Percentiles rank a stretch among this genome's conserved stretches.
Conservation (phyloP, 441 rosid species). For the Gossypium trilobum region DNA sequence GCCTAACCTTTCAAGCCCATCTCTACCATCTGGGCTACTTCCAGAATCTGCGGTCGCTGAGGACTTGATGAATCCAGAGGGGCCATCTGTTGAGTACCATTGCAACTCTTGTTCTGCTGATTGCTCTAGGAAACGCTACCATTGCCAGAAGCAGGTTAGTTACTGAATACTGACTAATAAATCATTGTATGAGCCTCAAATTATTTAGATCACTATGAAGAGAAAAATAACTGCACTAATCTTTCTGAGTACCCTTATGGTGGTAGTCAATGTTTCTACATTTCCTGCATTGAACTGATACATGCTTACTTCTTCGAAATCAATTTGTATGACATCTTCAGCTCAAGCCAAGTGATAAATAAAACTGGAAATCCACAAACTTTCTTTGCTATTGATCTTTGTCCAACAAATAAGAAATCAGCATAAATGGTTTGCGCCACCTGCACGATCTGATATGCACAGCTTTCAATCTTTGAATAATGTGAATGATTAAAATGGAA, state of each 20-base stretch:
- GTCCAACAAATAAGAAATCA: background rate
- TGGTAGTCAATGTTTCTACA: background rate
- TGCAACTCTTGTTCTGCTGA: conserved; percentile 97
- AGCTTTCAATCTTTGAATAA: background rate
- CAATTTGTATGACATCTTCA: background rate
- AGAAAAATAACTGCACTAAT: background rate
- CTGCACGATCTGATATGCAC: background rate
- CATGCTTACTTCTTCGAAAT: background rate
- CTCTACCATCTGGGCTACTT: conserved; percentile 48
- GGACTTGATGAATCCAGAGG: conserved; percentile 66
- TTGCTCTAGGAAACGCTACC: conserved; percentile 96
- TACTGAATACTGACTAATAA: conserved; percentile 21
- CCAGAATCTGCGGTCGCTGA: conserved; percentile 66
- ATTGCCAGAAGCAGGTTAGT: conserved; percentile 90
- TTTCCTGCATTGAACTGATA: background rate
- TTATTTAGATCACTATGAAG: background rate
- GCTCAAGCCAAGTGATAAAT: background rate
- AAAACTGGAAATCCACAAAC: too few relatives aligned
- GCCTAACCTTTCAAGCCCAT: conserved; percentile 41
- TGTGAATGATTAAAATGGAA: conserved; percentile 1
- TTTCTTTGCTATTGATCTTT: too few relatives aligned
- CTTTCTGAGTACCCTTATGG: background rate
- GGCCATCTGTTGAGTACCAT: conserved; percentile 82
- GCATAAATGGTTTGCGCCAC: background rate
- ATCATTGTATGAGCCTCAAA: background rate